Conservation (phyloP, 495 filamentous ascomycete genomes). For the Penicillium cataractarum region DNA sequence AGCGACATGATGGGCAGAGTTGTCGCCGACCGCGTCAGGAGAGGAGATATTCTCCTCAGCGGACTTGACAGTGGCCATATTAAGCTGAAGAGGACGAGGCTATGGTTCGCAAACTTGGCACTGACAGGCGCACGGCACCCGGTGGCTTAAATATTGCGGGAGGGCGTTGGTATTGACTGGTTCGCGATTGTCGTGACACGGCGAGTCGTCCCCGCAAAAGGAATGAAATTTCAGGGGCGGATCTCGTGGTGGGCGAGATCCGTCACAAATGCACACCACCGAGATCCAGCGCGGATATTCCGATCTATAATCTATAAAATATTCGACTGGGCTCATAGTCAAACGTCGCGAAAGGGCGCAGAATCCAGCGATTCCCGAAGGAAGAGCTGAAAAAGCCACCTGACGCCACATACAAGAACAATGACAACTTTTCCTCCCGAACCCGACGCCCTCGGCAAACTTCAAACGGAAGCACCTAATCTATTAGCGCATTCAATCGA, state of each 20-base stretch:
- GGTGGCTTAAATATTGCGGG: slow-evolving; percentile 1
- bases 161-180: neutral
- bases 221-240: neutral
- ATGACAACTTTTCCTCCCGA: neutral
- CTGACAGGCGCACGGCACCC: neutral
- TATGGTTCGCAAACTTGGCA: neutral
- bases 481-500: slow-evolving; percentile 33
- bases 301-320: slow-evolving; percentile 3
- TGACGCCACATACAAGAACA: neutral
- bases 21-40: neutral
- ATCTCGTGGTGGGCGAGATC: slow-evolving; percentile 3
- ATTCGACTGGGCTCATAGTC: neutral
- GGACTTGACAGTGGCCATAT: neutral
- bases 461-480: slow-evolving; percentile 43
- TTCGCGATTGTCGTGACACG: neutral
- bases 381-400: neutral
- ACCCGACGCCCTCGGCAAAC: slow-evolving; percentile 20
- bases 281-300: neutral
- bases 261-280: neutral
- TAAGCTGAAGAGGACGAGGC: neutral
- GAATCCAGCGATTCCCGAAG: neutral
- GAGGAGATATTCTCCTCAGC: neutral
- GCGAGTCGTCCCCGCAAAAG: neutral
- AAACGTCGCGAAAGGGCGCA: neutral
- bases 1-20: neutral